These are phyloP conservation scores for Hevea brasiliensis DNA, from an alignment of 345 rosid genomes.

Conservation along the genomic window DNA sequence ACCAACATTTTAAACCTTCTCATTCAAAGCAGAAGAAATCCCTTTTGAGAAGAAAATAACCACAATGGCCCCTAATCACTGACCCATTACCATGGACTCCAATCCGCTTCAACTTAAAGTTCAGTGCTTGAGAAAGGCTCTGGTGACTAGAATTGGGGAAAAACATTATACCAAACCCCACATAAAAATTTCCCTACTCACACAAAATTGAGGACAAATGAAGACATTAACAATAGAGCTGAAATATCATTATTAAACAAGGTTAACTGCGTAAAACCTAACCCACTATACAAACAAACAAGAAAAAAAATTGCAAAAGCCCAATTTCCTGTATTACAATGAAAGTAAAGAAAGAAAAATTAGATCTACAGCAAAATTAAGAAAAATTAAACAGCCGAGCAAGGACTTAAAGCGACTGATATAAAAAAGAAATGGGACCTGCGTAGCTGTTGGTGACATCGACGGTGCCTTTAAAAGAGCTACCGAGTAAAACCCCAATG, in stretches of 20 bases:
- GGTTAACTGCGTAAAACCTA: not conserved
- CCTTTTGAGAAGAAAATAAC: not conserved
- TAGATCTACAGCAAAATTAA: not conserved
- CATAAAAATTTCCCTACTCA: too few species aligned
- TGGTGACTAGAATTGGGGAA: not conserved
- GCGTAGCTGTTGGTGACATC: conserved; percentile 94
- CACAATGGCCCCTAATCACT: not conserved
- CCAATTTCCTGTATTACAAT: not conserved
- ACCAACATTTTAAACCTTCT: too few species aligned
- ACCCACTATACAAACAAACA: not conserved
- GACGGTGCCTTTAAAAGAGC: conserved; percentile 75
- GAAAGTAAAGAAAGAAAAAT: not conserved
- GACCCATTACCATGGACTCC: not conserved
- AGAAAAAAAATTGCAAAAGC: not conserved
- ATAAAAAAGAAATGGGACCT: conserved; percentile 32
- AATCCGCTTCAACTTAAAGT: not conserved
- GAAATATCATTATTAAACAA: not conserved
- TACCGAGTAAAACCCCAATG: conserved; percentile 74
- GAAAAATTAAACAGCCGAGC: not conserved
- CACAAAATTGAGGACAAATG: not conserved
- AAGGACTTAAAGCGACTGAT: not conserved
- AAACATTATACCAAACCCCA: not conserved
- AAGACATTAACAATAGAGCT: too few species aligned
- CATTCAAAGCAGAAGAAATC: not conserved
- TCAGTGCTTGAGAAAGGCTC: not conserved